Conservation (phyloP, 2,329 filamentous ascomycete species). For the Botrytis deweyae region DNA sequence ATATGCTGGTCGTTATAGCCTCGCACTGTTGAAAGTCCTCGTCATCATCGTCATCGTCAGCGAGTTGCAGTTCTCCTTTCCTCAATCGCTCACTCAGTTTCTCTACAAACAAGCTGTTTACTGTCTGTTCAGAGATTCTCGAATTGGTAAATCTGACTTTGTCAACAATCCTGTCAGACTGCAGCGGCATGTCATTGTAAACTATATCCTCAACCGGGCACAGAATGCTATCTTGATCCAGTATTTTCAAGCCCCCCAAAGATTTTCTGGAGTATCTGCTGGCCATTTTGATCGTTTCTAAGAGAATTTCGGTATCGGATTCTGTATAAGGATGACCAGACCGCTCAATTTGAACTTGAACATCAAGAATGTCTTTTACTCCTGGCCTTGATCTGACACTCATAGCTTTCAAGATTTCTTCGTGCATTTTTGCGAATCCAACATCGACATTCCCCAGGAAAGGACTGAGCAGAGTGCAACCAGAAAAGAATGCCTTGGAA, state of each 20-base stretch:
- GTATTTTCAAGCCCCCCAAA: slow-evolving; percentile 29
- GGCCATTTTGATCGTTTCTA: slow-evolving; percentile 33
- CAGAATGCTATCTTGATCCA: slow-evolving; percentile 27
- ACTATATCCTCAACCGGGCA: slow-evolving; percentile 28
- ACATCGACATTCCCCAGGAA: slow-evolving; percentile 33
- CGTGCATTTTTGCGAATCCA: slow-evolving; percentile 29
- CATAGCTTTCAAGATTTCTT: slow-evolving; percentile 27
- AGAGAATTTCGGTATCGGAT: slow-evolving; percentile 30
- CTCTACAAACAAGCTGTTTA: slow-evolving; percentile 28
- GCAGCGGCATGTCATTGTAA: slow-evolving; percentile 26
- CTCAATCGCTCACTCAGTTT: slow-evolving; percentile 26
- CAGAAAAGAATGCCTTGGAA: slow-evolving; percentile 26
- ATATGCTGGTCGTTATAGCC: slow-evolving; percentile 36
- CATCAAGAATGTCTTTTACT: slow-evolving; percentile 28
- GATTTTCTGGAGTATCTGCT: slow-evolving; percentile 21
- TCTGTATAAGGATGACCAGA: slow-evolving; percentile 27
- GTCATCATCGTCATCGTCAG: slow-evolving; percentile 35
- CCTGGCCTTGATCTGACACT: slow-evolving; percentile 28
- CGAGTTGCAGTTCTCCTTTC: slow-evolving; percentile 31
- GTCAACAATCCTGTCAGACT: slow-evolving; percentile 10
- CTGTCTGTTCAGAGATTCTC: slow-evolving; percentile 25
- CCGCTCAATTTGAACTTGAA: slow-evolving; percentile 29
- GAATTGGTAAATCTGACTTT: slow-evolving; percentile 30
- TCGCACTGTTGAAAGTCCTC: slow-evolving; percentile 40
- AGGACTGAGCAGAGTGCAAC: slow-evolving; percentile 28